Percentiles rank a stretch among this genome's conserved stretches.
phyloP scores from a whole-genome alignment of 2,329 filamentous ascomycete genomes.

The Coniella lustricola region DNA sequence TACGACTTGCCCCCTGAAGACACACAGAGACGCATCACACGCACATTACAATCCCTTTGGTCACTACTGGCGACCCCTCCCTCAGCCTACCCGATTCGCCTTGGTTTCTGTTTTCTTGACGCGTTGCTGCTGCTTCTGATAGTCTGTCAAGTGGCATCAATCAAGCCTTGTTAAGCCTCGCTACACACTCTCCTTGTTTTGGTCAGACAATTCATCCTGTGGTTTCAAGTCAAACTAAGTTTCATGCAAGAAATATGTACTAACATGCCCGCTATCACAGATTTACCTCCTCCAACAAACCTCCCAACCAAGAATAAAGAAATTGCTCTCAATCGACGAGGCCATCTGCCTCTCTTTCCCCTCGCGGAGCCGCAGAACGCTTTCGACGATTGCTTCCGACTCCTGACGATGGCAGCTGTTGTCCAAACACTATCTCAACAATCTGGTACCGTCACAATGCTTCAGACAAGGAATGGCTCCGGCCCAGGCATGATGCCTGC shows the following conservation, averaged over 20 bases:
- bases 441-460: constrained; percentile 65
- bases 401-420: constrained; percentile 69
- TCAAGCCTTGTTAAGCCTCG: background rate
- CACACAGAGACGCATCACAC: constrained; percentile 12
- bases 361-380: background rate
- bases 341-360: constrained; percentile 15
- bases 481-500: constrained; percentile 52
- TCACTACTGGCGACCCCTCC: constrained; percentile 49
- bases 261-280: background rate
- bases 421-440: constrained; percentile 76
- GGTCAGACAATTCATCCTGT: background rate
- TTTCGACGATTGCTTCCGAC: constrained; percentile 19
- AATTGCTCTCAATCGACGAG: background rate
- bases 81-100: constrained; percentile 29
- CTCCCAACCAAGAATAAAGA: background rate
- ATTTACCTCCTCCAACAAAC: background rate
- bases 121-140: constrained; percentile 4
- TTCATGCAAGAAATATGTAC: background rate
- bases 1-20: constrained; percentile 30
- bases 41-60: constrained; percentile 32
- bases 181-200: background rate
- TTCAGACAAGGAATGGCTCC: constrained; percentile 65
- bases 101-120: constrained; percentile 16
- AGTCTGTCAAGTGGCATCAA: constrained; percentile 5
- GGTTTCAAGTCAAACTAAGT: background rate